Evolutionary conservation across 2,329 filamentous ascomycete genomes (phyloP), one percentile per base, ranked within the genome.

Genomic region (Beauveria bassiana): DNA sequence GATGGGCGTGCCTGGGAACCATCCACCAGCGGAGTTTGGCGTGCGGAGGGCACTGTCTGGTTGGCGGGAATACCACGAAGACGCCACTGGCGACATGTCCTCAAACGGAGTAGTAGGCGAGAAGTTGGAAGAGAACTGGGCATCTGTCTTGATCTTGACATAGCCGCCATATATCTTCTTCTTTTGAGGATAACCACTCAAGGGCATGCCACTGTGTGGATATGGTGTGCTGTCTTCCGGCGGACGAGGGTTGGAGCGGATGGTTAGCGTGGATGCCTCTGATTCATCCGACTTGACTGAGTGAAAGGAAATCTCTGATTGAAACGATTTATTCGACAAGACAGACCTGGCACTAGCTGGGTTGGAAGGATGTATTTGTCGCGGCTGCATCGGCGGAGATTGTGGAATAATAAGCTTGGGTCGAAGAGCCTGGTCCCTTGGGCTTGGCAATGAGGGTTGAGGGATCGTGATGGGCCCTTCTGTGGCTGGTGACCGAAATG

Each of bases 201-300:
- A 65, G 64, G 3, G 51, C 28, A 9, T 18, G 16, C 63, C 66
- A 20, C 67, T 70, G 34, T 66, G 57, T 0, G 68, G 70, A 61
- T 72, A 69, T 6, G 71, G 70, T 0, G 70, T 73, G 61, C 70
- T 71, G 1, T 72, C 69, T 42, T 71, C 69, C 3, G 70, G 70
- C 0, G 68, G 66, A 8, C 70, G 63, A 4, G 66, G 68, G 42
- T 70, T 71, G 18, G 70, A 69, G 2, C 59, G 62, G 4, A 71
- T 26, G 9, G 70, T 71, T 31, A 58, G 59, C 0, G 31, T 52
- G 1, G 70, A 72, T 2, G 64, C 67, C 1, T 62, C 64, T 5
- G 69, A 72, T 12, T 62, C 45, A 43, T 64, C 54, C 1, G 69
- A 70, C 20, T 51, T 51, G 47, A 51, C 18, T 28, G 47, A 51